Evolutionary conservation across 495 filamentous ascomycete genomes (phyloP).

Genomic region (Umbilicaria muhlenbergii): DNA sequence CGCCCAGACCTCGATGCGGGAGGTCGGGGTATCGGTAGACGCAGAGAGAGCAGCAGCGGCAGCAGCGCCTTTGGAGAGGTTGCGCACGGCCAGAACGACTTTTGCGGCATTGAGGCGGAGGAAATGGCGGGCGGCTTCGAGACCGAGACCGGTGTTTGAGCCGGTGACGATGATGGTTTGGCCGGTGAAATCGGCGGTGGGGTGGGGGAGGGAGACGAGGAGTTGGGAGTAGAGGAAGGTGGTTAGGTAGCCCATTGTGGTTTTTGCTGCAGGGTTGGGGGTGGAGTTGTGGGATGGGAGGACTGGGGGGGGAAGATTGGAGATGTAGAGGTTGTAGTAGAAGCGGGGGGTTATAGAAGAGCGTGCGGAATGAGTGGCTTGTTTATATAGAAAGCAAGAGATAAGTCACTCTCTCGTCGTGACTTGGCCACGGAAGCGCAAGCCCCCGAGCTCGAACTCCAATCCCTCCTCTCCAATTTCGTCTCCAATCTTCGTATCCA

Average conservation of each 20-base stretch:
- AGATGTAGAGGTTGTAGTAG: too few species aligned
- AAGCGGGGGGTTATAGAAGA: too few species aligned
- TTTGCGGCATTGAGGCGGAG: conserved; percentile 20
- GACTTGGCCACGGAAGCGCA: too few species aligned
- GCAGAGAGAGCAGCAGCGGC: conserved; percentile 22
- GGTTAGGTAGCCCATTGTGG: not conserved
- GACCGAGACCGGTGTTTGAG: conserved; percentile 33
- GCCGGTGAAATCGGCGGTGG: conserved; percentile 15
- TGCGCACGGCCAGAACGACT: conserved; percentile 27
- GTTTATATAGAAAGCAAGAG: too few species aligned
- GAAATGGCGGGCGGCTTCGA: conserved; percentile 27
- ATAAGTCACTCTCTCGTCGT: too few species aligned
- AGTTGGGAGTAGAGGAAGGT: conserved; percentile 31
- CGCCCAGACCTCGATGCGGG: conserved; percentile 28
- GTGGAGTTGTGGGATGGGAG: too few species aligned
- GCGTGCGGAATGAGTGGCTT: too few species aligned
- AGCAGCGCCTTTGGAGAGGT: conserved; percentile 16
- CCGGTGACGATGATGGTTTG: conserved; percentile 38
- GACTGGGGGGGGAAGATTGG: too few species aligned
- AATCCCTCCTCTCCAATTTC: too few species aligned
- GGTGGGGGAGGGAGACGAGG: conserved; percentile 21
- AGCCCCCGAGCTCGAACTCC: too few species aligned
- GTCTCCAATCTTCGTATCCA: too few species aligned
- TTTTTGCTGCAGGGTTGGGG: too few species aligned
- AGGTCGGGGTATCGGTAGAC: conserved; percentile 16